Conservation (phyloP, 768 basidiomycete species). For the Exidia glandulosa region DNA sequence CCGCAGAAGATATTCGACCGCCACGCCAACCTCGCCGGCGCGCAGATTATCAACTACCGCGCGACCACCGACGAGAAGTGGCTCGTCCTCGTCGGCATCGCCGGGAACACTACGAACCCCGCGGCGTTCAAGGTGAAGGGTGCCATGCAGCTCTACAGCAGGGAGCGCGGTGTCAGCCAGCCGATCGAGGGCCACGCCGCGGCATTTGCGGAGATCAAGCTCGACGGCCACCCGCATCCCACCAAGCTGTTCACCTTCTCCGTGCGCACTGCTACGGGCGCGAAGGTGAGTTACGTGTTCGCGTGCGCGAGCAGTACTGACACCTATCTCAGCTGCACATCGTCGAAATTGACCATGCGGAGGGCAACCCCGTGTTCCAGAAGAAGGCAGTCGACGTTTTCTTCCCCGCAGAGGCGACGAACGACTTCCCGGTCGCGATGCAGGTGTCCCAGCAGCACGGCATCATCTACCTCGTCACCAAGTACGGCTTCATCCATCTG, state of each 20-base stretch:
- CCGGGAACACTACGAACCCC: slow-evolving; percentile 84
- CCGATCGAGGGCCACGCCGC: slow-evolving; percentile 99
- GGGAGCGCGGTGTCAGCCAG: slow-evolving; percentile 87
- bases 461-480: slow-evolving; percentile 93
- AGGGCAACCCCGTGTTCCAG: slow-evolving; percentile 82
- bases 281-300: slow-evolving; percentile 61
- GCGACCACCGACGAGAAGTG: slow-evolving; percentile 89
- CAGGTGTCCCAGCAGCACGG: slow-evolving; percentile 97
- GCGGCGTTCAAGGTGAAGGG: slow-evolving; percentile 98
- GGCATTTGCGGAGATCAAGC: slow-evolving; percentile 83
- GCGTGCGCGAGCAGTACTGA: neutral
- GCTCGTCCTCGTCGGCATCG: slow-evolving; percentile 93
- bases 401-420: slow-evolving; percentile 96
- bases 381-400: slow-evolving; percentile 99
- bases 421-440: slow-evolving; percentile 99
- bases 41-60: slow-evolving; percentile 98
- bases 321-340: slow-evolving; percentile 67
- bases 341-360: slow-evolving; percentile 94
- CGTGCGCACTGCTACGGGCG: slow-evolving; percentile 91
- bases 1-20: slow-evolving; percentile 95
- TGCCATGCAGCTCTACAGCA: slow-evolving; percentile 92
- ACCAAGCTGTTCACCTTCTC: slow-evolving; percentile 94
- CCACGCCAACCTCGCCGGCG: slow-evolving; percentile 83
- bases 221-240: slow-evolving; percentile 73
- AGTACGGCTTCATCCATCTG: slow-evolving; percentile 98